These are phyloP conservation scores for Ophiostoma populinum DNA, from an alignment of 2,329 filamentous ascomycete genomes.

Conservation along the genomic window DNA sequence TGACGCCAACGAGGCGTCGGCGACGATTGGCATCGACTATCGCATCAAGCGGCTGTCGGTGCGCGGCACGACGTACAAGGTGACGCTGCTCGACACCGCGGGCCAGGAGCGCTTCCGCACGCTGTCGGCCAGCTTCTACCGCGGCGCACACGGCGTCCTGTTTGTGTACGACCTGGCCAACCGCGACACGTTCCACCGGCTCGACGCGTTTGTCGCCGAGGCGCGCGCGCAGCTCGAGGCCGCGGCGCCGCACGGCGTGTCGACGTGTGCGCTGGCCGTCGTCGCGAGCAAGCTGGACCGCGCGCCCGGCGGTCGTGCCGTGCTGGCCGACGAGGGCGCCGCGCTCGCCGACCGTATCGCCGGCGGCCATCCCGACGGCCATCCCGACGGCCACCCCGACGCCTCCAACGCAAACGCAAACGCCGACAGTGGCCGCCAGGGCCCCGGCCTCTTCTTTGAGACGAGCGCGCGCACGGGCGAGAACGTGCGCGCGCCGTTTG, in stretches of 20 bases:
- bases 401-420: not conserved
- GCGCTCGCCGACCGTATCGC: slow-evolving; percentile 29
- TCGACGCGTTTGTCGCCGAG: slow-evolving; percentile 38
- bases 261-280: slow-evolving; percentile 9
- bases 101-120: slow-evolving; percentile 32
- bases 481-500: slow-evolving; percentile 32
- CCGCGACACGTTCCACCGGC: slow-evolving; percentile 30
- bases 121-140: slow-evolving; percentile 32
- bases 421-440: not conserved
- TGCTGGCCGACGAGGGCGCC: slow-evolving; percentile 28
- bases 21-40: slow-evolving; percentile 40
- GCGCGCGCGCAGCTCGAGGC: slow-evolving; percentile 28
- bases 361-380: too few species aligned
- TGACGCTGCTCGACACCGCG: slow-evolving; percentile 36
- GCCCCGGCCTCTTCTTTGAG: slow-evolving; percentile 29
- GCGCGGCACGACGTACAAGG: slow-evolving; percentile 30
- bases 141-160: slow-evolving; percentile 30
- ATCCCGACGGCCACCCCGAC: slow-evolving; percentile 15
- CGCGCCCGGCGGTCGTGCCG: slow-evolving; percentile 22
- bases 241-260: slow-evolving; percentile 9
- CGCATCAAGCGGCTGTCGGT: slow-evolving; percentile 38
- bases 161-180: slow-evolving; percentile 32
- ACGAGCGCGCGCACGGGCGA: slow-evolving; percentile 35
- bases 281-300: slow-evolving; percentile 36
- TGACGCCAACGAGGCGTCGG: slow-evolving; percentile 34